Percentiles rank a stretch among this genome's conserved stretches.
These are phyloP conservation scores for Fraxinus albicans DNA, from an alignment of 305 asterid genomes.

Conservation along the genomic window DNA sequence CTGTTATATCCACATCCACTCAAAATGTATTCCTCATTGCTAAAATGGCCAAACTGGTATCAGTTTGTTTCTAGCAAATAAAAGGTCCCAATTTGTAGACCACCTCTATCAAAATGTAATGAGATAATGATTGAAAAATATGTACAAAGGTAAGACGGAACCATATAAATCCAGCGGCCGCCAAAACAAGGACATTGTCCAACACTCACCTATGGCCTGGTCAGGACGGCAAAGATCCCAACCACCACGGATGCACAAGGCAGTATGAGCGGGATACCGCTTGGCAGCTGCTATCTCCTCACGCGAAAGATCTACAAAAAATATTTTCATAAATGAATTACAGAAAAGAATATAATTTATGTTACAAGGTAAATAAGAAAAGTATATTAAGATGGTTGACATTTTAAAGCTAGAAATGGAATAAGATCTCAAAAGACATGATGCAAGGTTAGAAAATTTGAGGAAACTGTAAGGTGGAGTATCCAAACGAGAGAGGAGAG, in stretches of 20 bases:
- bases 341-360: not conserved
- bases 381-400: slow-evolving; percentile 1
- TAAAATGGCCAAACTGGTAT: not conserved
- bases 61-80: not conserved
- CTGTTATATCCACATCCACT: not conserved
- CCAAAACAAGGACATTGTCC: slow-evolving; percentile 16
- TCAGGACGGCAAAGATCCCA: slow-evolving; percentile 98
- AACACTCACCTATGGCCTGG: slow-evolving; percentile 71
- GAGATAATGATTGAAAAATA: not conserved
- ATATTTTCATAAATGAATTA: slow-evolving; percentile 18
- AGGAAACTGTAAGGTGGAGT: slow-evolving; percentile 2
- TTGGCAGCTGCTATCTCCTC: slow-evolving; percentile 78
- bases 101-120: not conserved
- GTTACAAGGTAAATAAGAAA: not conserved
- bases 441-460: slow-evolving; percentile 9
- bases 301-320: slow-evolving; percentile 81
- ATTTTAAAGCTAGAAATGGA: slow-evolving; percentile 6
- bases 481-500: not conserved
- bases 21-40: not conserved
- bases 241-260: slow-evolving; percentile 88
- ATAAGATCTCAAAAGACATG: not conserved
- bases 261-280: slow-evolving; percentile 89
- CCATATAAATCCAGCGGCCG: slow-evolving; percentile 15
- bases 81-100: not conserved
- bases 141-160: not conserved